These are phyloP conservation scores for Periglandula ipomoeae DNA, from an alignment of 2,329 filamentous ascomycete species.

Conservation along the genomic window DNA sequence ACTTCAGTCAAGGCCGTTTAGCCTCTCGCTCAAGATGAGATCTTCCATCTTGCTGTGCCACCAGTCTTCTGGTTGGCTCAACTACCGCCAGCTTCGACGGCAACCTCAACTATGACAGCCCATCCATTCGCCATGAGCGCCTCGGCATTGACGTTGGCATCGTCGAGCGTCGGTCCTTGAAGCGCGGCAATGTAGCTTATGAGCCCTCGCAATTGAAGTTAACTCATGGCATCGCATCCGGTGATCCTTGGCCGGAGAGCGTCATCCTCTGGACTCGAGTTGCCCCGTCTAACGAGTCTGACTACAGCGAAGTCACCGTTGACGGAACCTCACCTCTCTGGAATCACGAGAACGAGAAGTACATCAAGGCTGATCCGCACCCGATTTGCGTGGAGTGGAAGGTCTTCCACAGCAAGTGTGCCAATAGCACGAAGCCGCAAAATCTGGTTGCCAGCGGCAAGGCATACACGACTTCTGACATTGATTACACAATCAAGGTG, in stretches of 20 bases:
- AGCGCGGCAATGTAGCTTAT: constrained; percentile 31
- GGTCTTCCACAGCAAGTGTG: constrained; percentile 39
- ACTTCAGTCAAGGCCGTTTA: too few species aligned
- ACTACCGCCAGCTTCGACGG: constrained; percentile 15
- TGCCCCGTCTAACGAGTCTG: constrained; percentile 34
- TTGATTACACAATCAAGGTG: constrained; percentile 68
- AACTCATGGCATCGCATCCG: constrained; percentile 51
- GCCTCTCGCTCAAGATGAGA: constrained; percentile 3
- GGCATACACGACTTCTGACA: constrained; percentile 61
- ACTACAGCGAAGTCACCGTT: constrained; percentile 35
- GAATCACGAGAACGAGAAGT: constrained; percentile 37
- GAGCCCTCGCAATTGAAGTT: constrained; percentile 45
- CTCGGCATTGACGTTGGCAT: constrained; percentile 57
- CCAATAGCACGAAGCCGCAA: constrained; percentile 21
- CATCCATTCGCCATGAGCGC: constrained; percentile 53
- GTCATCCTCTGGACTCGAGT: constrained; percentile 47
- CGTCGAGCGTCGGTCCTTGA: constrained; percentile 44
- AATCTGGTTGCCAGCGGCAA: constrained; percentile 45
- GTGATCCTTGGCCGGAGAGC: constrained; percentile 43
- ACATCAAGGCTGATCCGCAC: constrained; percentile 32
- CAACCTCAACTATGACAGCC: constrained; percentile 60
- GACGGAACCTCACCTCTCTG: constrained; percentile 34
- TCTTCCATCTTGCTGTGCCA: neutral
- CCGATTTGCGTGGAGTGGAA: constrained; percentile 61
- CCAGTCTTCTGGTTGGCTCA: neutral